Conservation (phyloP, 805 yeast genomes). For the Starmerella lactis-condensi region DNA sequence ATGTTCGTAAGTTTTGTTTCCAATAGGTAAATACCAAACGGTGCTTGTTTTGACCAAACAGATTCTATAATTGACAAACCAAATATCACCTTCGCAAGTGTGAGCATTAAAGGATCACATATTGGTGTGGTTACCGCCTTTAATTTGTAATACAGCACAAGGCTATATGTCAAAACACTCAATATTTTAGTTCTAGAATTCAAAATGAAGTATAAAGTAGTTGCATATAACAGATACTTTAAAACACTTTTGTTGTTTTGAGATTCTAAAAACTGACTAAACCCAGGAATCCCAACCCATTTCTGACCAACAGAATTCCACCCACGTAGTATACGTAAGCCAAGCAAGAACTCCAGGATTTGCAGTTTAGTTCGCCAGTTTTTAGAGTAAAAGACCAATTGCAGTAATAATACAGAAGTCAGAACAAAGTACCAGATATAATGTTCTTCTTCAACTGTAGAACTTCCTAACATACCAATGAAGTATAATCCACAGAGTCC, state of each 20-base stretch:
- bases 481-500: conserved; percentile 27
- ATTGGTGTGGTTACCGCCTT: conserved; percentile 28
- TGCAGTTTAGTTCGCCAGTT: neutral
- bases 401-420: conserved; percentile 21
- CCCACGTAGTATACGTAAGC: conserved; percentile 41
- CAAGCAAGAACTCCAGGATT: conserved; percentile 12
- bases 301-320: conserved; percentile 92
- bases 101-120: conserved; percentile 5
- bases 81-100: conserved; percentile 7
- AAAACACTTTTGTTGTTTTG: conserved; percentile 16
- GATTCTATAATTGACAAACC: conserved; percentile 15
- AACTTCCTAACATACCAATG: conserved; percentile 58
- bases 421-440: conserved; percentile 84
- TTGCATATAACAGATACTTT: conserved; percentile 1
- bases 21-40: conserved; percentile 1
- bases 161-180: conserved; percentile 30
- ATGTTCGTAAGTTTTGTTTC: neutral
- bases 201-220: neutral
- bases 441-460: conserved; percentile 88
- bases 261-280: conserved; percentile 32
- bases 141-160: conserved; percentile 38
- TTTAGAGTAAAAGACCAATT: neutral
- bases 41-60: conserved; percentile 18
- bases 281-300: conserved; percentile 32
- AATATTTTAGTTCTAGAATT: neutral